phyloP scores from a whole-genome alignment of 371 early-diverging fungal genomes.

The Saksenaea oblongispora region DNA sequence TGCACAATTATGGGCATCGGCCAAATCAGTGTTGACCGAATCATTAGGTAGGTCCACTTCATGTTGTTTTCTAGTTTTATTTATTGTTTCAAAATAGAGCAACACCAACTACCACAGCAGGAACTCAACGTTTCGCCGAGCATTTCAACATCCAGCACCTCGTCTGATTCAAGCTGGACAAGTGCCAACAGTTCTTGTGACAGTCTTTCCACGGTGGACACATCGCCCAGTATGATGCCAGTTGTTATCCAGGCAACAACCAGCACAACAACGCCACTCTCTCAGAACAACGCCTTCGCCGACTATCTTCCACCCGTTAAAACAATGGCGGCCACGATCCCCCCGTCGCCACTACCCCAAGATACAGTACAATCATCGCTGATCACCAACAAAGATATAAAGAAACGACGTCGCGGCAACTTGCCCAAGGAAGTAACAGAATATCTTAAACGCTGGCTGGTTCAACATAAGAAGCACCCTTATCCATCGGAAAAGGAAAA shows the following conservation, averaged over 20 bases:
- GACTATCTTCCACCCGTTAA: neutral
- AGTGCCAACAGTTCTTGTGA: conserved; percentile 19
- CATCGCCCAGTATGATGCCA: neutral
- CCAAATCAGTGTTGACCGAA: neutral
- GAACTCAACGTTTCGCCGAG: conserved; percentile 24
- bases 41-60: neutral
- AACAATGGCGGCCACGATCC: neutral
- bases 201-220: conserved; percentile 18
- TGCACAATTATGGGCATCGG: conserved; percentile 34
- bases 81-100: neutral
- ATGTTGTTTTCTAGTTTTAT: neutral
- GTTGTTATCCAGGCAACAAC: neutral
- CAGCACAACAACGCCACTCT: neutral
- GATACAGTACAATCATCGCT: neutral
- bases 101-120: neutral
- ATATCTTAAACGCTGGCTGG: conserved; percentile 73
- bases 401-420: conserved; percentile 59
- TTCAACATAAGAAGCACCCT: conserved; percentile 76
- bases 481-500: conserved; percentile 86
- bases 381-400: neutral
- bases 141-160: conserved; percentile 24
- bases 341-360: neutral
- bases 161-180: conserved; percentile 16
- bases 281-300: neutral
- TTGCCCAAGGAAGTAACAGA: conserved; percentile 67